phyloP scores from a whole-genome alignment of 2,329 filamentous ascomycete genomes.

The Claviceps cyperi region DNA sequence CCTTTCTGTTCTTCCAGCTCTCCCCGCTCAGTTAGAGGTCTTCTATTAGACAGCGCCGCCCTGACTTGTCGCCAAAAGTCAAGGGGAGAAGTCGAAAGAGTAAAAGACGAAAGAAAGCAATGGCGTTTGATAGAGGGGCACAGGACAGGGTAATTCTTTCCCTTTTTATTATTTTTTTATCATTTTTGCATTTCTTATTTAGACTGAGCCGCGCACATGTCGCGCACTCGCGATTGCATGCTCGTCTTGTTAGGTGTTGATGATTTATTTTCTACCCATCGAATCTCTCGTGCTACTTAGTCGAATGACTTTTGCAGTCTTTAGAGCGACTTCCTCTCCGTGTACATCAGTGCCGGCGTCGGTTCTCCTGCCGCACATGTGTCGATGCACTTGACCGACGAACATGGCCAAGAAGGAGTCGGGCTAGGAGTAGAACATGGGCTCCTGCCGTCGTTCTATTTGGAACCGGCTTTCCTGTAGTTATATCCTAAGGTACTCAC shows the following conservation, averaged over 20 bases:
- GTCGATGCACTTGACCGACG: too few relatives aligned
- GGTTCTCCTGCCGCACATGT: neutral
- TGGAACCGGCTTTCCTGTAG: slow-evolving; percentile 1
- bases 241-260: slow-evolving; percentile 5
- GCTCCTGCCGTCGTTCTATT: neutral
- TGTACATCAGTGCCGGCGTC: neutral
- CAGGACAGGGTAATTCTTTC: slow-evolving; percentile 7
- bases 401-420: neutral
- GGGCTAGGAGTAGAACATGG: neutral
- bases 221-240: slow-evolving; percentile 5
- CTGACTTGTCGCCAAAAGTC: neutral
- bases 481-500: too few relatives aligned
- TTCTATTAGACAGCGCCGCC: neutral
- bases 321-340: neutral
- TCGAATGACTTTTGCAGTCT: neutral
- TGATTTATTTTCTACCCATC: neutral
- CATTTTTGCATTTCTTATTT: slow-evolving; percentile 5
- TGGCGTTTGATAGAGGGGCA: slow-evolving; percentile 19
- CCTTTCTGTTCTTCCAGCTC: too few relatives aligned
- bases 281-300: neutral
- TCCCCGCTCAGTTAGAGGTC: neutral
- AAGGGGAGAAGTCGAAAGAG: neutral
- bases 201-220: slow-evolving; percentile 8
- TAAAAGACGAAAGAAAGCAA: slow-evolving; percentile 7
- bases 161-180: slow-evolving; percentile 4